Percentiles rank a stretch among this genome's conserved stretches.
Conservation (phyloP, 2,329 filamentous ascomycete genomes). For the Leptosphaerulina australis region DNA sequence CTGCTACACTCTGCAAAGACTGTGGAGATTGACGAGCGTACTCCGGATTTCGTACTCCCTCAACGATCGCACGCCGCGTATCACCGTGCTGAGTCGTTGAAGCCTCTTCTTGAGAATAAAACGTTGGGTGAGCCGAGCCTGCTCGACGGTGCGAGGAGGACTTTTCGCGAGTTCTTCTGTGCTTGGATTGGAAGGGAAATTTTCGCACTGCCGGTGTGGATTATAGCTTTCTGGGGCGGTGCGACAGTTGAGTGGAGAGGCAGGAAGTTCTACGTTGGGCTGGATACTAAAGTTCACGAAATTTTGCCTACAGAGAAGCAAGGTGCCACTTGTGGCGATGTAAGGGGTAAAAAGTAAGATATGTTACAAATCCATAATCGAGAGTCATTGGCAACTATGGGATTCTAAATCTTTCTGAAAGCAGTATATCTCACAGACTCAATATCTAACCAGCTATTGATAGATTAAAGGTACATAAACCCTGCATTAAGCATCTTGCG, state of each 20-base stretch:
- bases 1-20: conserved; percentile 75
- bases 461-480: too few species aligned
- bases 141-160: conserved; percentile 54
- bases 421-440: too few species aligned
- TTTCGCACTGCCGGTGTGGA: conserved; percentile 87
- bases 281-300: conserved; percentile 81
- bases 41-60: conserved; percentile 72
- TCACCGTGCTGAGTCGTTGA: conserved; percentile 22
- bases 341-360: too few species aligned
- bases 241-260: conserved; percentile 88
- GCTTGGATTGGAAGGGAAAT: conserved; percentile 87
- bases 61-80: conserved; percentile 48
- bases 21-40: conserved; percentile 72
- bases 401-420: too few species aligned
- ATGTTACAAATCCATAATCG: too few species aligned
- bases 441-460: too few species aligned
- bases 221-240: conserved; percentile 86
- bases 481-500: too few species aligned
- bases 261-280: conserved; percentile 76
- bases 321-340: too few species aligned
- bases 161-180: conserved; percentile 72
- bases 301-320: conserved; percentile 39
- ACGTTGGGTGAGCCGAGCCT: conserved; percentile 20
- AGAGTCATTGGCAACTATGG: too few species aligned
- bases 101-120: conserved; percentile 32